Evolutionary conservation across 805 yeast species (phyloP).

Genomic region (Barnettozyma californica): DNA sequence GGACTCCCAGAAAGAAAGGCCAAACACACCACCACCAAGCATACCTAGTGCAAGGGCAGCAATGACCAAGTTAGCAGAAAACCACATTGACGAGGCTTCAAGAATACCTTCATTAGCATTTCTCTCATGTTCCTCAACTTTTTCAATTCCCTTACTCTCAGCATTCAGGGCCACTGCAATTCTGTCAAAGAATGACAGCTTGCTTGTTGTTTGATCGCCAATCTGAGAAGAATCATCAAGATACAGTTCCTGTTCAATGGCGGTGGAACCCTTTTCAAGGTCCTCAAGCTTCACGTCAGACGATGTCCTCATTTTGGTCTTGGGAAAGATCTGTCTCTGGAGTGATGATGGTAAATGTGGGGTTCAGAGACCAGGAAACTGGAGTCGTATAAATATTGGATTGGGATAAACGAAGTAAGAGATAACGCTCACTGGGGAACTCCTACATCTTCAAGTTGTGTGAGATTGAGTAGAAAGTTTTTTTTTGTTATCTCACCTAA

Average conservation of each 20-base stretch:
- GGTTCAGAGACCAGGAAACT: neutral
- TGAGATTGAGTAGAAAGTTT: neutral
- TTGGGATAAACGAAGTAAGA: neutral
- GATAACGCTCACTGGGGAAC: neutral
- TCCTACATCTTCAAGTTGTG: neutral
- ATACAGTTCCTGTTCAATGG: slow-evolving; percentile 16
- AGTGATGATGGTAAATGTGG: neutral
- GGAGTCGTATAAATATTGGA: neutral
- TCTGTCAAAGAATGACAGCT: slow-evolving; percentile 17
- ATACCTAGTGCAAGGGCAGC: slow-evolving; percentile 80
- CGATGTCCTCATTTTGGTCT: slow-evolving; percentile 1
- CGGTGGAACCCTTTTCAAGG: slow-evolving; percentile 17
- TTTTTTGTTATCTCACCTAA: neutral
- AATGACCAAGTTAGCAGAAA: slow-evolving; percentile 82
- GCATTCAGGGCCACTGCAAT: slow-evolving; percentile 30
- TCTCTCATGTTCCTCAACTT: slow-evolving; percentile 75
- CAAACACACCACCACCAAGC: slow-evolving; percentile 58
- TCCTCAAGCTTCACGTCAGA: slow-evolving; percentile 18
- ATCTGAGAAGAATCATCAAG: slow-evolving; percentile 16
- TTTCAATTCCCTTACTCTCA: slow-evolving; percentile 75
- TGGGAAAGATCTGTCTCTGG: neutral
- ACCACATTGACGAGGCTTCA: slow-evolving; percentile 85
- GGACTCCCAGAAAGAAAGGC: slow-evolving; percentile 68
- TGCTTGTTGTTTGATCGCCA: slow-evolving; percentile 16
- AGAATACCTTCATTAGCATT: slow-evolving; percentile 52